Conservation (phyloP, 2,329 filamentous ascomycete species). For the Sporothrix pseudoabietina region DNA sequence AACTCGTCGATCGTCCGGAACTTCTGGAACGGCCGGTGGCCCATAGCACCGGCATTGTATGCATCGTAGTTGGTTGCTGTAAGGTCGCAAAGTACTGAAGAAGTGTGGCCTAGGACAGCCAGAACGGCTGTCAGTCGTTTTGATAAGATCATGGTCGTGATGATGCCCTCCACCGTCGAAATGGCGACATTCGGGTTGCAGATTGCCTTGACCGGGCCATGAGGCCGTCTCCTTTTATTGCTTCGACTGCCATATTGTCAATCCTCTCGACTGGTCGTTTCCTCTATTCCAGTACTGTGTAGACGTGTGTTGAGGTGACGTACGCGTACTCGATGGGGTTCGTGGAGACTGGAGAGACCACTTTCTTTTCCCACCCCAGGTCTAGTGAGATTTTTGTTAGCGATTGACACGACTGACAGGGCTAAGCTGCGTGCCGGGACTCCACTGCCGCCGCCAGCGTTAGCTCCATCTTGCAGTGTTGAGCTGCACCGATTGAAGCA, state of each 20-base stretch:
- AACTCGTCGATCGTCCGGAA: slow-evolving; percentile 25
- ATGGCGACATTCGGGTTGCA: background rate
- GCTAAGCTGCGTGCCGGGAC: background rate
- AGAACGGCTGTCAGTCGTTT: background rate
- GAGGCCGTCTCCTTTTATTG: background rate
- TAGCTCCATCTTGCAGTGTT: background rate
- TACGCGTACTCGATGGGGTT: background rate
- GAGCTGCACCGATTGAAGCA: background rate
- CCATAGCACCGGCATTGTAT: slow-evolving; percentile 29
- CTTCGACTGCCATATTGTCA: background rate
- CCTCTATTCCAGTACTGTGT: background rate
- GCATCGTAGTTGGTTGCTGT: slow-evolving; percentile 22
- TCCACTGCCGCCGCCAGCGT: slow-evolving; percentile 4
- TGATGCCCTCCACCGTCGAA: background rate
- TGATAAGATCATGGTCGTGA: background rate
- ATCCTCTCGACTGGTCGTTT: background rate
- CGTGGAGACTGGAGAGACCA: background rate
- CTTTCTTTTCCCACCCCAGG: background rate
- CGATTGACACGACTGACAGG: background rate
- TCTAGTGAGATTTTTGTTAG: background rate
- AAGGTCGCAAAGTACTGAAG: background rate
- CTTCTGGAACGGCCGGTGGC: slow-evolving; percentile 26
- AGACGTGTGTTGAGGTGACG: slow-evolving; percentile 7
- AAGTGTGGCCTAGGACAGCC: background rate
- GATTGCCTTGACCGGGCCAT: background rate